Evolutionary conservation across 116 monocot species (phyloP), one percentile per base, ranked within the genome.

Genomic region (Cymodocea nodosa): DNA sequence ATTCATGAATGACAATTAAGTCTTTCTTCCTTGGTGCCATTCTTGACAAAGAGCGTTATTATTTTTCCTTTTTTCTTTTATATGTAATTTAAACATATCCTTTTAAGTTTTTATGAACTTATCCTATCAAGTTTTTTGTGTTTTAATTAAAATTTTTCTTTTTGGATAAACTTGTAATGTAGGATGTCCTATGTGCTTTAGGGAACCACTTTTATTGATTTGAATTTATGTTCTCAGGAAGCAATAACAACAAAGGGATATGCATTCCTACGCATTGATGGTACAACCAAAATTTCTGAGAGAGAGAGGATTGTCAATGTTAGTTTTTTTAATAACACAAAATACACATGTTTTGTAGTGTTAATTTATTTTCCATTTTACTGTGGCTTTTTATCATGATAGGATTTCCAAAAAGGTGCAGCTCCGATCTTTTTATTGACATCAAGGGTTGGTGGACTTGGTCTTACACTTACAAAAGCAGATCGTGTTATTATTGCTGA

Each of bases 401-500:
- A 98, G 97, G 84, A 98, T 71, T 98, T 98, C 65, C 97, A 98
- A 98, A 80, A 76, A 57, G 97, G 88, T 37, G 35, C 22, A 44
- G 97, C 86, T 66, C 83, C 83, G 66, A 91, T 98, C 6, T 91
- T 98, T 75, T 66, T 98, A 35, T 77, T 98, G 73, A 91, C 97
- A 52, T 90, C 97, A 63, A 85, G 87, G 70, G 97, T 98, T 77
- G 97, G 92, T 51, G 97, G 97, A 53, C 97, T 98, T 72, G 97
- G 97, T 60, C 81, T 98, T 52, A 98, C 97, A 50, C 86, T 98
- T 52, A 98, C 97, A 53, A 88, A 79, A 71, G 97, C 97, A 19
- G 92, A 91, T 70, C 88, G 97, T 64, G 97, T 98, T 58, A 89
- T 98, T 78, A 88, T 98, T 56, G 84, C 91, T 77, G 97, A 98